Base-by-base conservation (phyloP, 768 basidiomycete species). In the Mycena rosella region DNA sequence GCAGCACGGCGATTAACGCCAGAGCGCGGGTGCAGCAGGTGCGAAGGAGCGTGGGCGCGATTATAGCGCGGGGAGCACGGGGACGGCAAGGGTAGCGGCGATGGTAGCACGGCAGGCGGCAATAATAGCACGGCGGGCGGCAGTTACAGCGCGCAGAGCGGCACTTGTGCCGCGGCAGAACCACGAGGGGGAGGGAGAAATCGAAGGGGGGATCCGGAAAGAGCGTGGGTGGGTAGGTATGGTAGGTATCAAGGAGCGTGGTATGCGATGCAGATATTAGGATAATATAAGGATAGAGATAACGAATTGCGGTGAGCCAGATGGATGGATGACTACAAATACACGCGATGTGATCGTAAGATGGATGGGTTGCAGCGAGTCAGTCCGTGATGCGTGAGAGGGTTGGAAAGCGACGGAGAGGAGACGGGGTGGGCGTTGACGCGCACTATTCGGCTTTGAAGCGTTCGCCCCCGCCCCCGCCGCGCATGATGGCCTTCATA, bases 401-500 rank as follows among this genome's bases (percentile, higher is more conserved):
- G 32, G 48, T 52, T 22, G 14, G 36, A 22, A 29, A 47, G 27
- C 14, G 45, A 47, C 49, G 51, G 26, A 34, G 45, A 27, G 22
- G 40, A 48, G 32, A 15, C 40, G 38, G n/a, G 4, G 18, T 15
- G 27, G 18, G 42, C 3, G 24, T 5, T 44, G 44, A 22, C 40
- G 24, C 17, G 15, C 17, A 32, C 53, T 58, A 65, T 62, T 69
- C 68, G 40, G 58, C 47, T 40, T 81, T 80, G 73, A 86, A 86
- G 67, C 76, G 76, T 67, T 78, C 82, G 18, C 85, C 88, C 24
- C 91, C 91, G 48, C 84, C 93, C 11, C 94, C 94, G 24, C 93
- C 92, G 3, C 90, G 88, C 90, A 96, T 94, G 73, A 91, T 86
- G 26, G 92, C 91, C 76, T 89, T 90, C 90, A 96, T 91, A 73